Evolutionary conservation across 1,284 basidiomycete genomes (phyloP), one percentile per base, ranked within the genome.

Genomic region (Coniferiporia weirii): DNA sequence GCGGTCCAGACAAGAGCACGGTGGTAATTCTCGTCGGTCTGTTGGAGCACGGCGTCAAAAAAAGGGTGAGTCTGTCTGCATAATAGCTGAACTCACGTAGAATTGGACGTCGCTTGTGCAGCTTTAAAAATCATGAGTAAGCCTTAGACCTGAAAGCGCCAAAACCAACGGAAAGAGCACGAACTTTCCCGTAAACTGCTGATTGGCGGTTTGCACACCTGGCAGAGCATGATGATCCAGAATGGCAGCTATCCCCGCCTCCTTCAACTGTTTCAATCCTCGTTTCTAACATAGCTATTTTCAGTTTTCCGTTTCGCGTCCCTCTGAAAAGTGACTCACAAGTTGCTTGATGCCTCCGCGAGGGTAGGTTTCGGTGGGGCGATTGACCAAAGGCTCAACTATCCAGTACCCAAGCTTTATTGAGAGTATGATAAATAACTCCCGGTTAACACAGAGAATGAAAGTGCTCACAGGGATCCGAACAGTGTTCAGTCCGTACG

Each of bases 181-280:
- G 32, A 64, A 85, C 81, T 77, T 73, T 68, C 89, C 88, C 2
- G 88, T 77, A 67, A 91, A 91, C 73, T 76, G 71, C 66, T 89
- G 85, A 7, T 70, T 66, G 0, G 79, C 67, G 6, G 77, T 75
- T 63, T 85, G 80, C 3, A 87, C 86, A 35, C 89, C 89, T 15
- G 89, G 89, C 9, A 87, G 73, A 1, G 85, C 89, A 68, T 92
- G 89, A 62, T 89, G 87, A 66, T 89, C 89, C 13, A 91, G 73
- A 56, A 91, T 84, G 8, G 72, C 85, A 8, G 76, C 71, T 5
- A 91, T 89, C 0, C 83, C 83, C 3, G 85, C 87, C 2, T 75
- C 67, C 57, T 76, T 73, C 22, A 91, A 75, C 73, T 81, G 80
- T 46, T 70, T 61, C 45, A 90, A 70, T 12, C 87, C 88, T 49